Base-by-base conservation (phyloP, 345 rosid species). In the Euphorbia lathyris region DNA sequence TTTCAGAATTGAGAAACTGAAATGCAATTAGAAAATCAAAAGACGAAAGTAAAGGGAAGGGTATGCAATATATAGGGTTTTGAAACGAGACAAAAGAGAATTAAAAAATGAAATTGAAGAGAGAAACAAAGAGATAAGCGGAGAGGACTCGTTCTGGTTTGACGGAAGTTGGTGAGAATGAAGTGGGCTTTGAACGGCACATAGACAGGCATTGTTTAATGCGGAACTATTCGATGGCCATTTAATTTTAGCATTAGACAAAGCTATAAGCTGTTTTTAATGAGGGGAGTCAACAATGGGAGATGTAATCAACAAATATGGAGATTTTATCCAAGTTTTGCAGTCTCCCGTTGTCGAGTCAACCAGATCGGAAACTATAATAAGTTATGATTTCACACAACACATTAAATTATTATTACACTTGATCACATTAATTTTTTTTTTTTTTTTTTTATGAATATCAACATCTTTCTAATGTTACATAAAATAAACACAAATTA, bases 241-340 rank as follows among this genome's bases (percentile, higher is more conserved):
- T n/a, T 20, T 30, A 42, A 9, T 3, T 16, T 19, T 38, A 38
- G 65, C 12, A 23, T 45, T 45, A 45, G 12, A 45, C 50, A 55
- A 55, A 23, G 0, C 4, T 55, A 57, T 27, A 14, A n/a, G 14
- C 16, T 5, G 2, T 14, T 32, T 60, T 60, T 60, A 13, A 60
- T 40, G 38, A 29, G 55, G 20, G 20, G 11, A 58, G 20, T 14
- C 38, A 45, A 64, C 27, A 29, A 26, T 2, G 55, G 48, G 20
- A 32, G 62, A 52, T 12, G 55, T 27, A 3, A 62, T 25, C 66
- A 47, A 55, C 29, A 59, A 61, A 36, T 29, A 11, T 26, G 80
- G 81, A 48, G 78, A 72, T 66, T 14, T 70, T 66, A 53, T 22
- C 75, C 9, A 78, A 32, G 81, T 55, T 5, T 1, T n/a, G n/a